A percentile compares a stretch with the other conserved stretches of the same genome.
Conservation (phyloP, 176 grass and related monocot species). For the Avena insularis region DNA sequence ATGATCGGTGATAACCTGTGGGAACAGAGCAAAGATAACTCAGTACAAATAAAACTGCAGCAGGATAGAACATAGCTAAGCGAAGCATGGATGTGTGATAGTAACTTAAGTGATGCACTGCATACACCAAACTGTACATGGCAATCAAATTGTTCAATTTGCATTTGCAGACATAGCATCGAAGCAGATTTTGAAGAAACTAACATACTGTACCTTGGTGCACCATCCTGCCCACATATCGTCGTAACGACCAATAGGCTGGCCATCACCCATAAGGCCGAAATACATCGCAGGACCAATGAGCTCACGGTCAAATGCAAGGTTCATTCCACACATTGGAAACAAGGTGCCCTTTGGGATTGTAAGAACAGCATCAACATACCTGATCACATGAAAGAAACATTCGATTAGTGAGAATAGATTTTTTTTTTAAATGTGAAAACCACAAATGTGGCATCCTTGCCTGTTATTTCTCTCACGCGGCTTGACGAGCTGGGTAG, state of each 20-base stretch:
- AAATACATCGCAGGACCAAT: constrained; percentile 89
- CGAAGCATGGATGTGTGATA: background rate
- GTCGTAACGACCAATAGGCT: constrained; percentile 77
- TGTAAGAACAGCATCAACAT: constrained; percentile 73
- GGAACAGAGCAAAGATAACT: constrained; percentile 2
- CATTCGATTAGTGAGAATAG: background rate
- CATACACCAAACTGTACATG: background rate
- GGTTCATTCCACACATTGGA: constrained; percentile 85
- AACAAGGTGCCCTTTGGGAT: constrained; percentile 75
- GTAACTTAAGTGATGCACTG: background rate
- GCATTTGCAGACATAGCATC: background rate
- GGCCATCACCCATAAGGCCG: constrained; percentile 77
- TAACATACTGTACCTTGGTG: constrained; percentile 51
- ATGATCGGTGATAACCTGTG: constrained; percentile 68
- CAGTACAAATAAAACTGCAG: background rate
- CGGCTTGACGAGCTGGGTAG: constrained; percentile 79
- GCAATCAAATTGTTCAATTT: background rate
- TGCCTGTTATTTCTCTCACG: constrained; percentile 66
- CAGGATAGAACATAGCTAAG: background rate
- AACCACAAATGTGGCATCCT: background rate
- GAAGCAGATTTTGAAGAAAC: background rate
- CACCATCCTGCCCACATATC: constrained; percentile 91
- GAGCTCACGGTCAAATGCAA: constrained; percentile 76
- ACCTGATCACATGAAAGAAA: constrained; percentile 52
- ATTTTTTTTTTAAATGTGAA: background rate